Conservation (phyloP, 257 asterid genomes). For the Osmanthus fragrans region DNA sequence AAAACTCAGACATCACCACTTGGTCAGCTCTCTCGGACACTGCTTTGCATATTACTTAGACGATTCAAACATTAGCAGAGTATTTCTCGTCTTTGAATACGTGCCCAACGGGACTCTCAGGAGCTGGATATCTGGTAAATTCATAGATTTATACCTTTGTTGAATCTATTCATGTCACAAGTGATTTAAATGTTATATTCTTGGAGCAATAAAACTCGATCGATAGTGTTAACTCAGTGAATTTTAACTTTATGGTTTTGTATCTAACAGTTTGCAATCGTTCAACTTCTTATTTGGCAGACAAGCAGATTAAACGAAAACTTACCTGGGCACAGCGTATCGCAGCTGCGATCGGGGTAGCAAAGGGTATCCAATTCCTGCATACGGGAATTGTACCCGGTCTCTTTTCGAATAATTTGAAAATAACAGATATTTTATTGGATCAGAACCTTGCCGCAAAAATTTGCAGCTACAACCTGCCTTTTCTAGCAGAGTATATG, state of each 20-base stretch:
- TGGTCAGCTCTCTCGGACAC: slow-evolving; percentile 88
- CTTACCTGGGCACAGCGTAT: slow-evolving; percentile 84
- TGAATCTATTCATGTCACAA: background rate
- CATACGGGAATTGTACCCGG: slow-evolving; percentile 85
- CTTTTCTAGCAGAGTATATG: slow-evolving; percentile 55
- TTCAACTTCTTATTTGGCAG: slow-evolving; percentile 38
- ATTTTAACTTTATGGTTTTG: background rate
- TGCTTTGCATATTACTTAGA: slow-evolving; percentile 87
- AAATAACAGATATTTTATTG: slow-evolving; percentile 66
- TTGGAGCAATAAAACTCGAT: background rate
- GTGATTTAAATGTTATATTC: background rate
- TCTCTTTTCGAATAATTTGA: slow-evolving; percentile 58
- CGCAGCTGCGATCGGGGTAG: slow-evolving; percentile 80
- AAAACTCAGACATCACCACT: slow-evolving; percentile 76
- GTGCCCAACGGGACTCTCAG: slow-evolving; percentile 82
- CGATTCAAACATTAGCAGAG: slow-evolving; percentile 79
- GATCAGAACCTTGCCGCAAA: slow-evolving; percentile 75
- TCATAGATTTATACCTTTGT: background rate
- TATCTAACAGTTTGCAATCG: slow-evolving; percentile 15
- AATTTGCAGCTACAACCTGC: slow-evolving; percentile 71
- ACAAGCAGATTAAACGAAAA: slow-evolving; percentile 42
- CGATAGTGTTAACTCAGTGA: no score
- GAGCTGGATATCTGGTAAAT: slow-evolving; percentile 82
- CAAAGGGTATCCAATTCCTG: slow-evolving; percentile 91
- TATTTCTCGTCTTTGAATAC: slow-evolving; percentile 75